Evolutionary conservation across 495 filamentous ascomycete genomes (phyloP).

Genomic region (Xylaria bambusicola): DNA sequence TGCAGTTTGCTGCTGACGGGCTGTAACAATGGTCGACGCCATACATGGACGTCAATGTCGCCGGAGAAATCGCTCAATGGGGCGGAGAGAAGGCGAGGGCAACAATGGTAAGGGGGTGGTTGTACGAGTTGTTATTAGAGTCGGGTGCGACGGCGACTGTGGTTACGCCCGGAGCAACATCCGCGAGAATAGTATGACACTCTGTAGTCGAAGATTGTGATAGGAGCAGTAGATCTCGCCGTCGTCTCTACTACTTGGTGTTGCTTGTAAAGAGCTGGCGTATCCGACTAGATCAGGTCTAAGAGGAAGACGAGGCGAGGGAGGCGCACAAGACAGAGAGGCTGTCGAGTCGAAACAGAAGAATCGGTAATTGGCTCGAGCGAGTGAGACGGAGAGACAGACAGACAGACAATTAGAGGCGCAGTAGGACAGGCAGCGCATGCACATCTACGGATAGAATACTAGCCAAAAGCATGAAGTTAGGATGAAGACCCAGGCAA

Average conservation of each 20-base stretch:
- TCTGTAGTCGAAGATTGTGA: not conserved
- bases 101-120: not conserved
- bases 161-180: not conserved
- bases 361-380: not conserved
- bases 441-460: not conserved
- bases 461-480: not conserved
- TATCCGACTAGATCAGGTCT: not conserved
- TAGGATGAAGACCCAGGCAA: not conserved
- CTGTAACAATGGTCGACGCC: conserved; percentile 42
- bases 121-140: not conserved
- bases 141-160: not conserved
- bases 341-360: not conserved
- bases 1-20: conserved; percentile 20
- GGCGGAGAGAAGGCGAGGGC: not conserved
- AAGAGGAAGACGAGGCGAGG: not conserved
- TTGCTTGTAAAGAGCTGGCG: not conserved
- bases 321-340: conserved; percentile 3
- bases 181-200: conserved; percentile 1
- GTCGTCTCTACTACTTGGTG: too few species aligned
- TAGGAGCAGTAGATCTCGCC: not conserved
- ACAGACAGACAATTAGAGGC: too few species aligned
- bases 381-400: too few species aligned
- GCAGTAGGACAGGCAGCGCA: conserved; percentile 9
- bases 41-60: conserved; percentile 27
- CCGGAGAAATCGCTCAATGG: not conserved